Evolutionary conservation across 371 early-diverging fungal species (phyloP), one percentile per base, ranked within the genome.

Genomic region (Smittium culicis): DNA sequence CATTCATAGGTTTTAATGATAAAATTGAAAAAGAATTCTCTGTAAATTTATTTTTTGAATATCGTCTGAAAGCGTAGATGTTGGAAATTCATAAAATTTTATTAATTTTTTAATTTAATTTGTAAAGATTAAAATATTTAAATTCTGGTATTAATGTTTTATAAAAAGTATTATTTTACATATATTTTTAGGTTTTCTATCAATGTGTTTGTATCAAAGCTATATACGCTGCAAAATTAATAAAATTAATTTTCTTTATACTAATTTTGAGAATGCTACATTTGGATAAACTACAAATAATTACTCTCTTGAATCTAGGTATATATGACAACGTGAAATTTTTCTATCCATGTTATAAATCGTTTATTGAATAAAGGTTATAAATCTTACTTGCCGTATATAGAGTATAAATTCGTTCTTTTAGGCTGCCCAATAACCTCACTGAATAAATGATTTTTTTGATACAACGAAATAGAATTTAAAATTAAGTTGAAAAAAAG

Each of bases 111-210:
- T n/a, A n/a, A n/a, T n/a, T n/a, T n/a, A n/a, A n/a, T n/a, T n/a
- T n/a, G n/a, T n/a, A n/a, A n/a, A n/a, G n/a, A n/a, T n/a, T n/a
- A n/a, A n/a, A n/a, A n/a, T n/a, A n/a, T n/a, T n/a, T n/a, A n/a
- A n/a, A n/a, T n/a, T n/a, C n/a, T n/a, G n/a, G n/a, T n/a, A n/a
- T n/a, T n/a, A n/a, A n/a, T n/a, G n/a, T n/a, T n/a, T n/a, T n/a
- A n/a, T n/a, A n/a, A n/a, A n/a, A n/a, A n/a, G n/a, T n/a, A n/a
- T n/a, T n/a, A n/a, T n/a, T n/a, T n/a, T n/a, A n/a, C n/a, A n/a
- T n/a, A 45, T 45, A 11, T 45, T 45, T 45, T 57, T 57, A 57
- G 57, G 57, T 16, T 57, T 8, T 57, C 27, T 57, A 57, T 57
- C 57, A 3, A 57, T 14, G 25, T 57, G 57, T 8, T 27, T 57